These are phyloP conservation scores for Fragilaria radians DNA, from an alignment of 108 stramenopile genomes.

Conservation along the genomic window DNA sequence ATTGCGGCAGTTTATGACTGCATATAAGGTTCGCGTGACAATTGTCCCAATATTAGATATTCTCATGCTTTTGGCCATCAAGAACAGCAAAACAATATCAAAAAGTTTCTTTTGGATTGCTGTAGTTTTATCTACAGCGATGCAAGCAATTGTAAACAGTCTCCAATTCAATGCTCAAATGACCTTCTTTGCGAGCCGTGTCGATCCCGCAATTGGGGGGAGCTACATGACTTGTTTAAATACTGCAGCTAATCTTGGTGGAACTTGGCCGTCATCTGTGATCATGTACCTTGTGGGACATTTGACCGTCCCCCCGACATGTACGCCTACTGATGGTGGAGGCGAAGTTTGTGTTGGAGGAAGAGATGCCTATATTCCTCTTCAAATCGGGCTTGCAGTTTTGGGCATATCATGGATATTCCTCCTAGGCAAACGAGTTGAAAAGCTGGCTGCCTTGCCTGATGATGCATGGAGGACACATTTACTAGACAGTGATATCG, in stretches of 20 bases:
- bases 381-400: constrained; percentile 56
- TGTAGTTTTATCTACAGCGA: constrained; percentile 74
- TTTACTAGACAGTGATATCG: constrained; percentile 45
- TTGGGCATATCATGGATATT: constrained; percentile 71
- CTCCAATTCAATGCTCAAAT: constrained; percentile 97
- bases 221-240: constrained; percentile 99
- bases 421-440: constrained; percentile 49
- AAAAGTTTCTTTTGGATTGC: constrained; percentile 49
- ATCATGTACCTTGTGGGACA: constrained; percentile 76
- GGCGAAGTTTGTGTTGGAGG: constrained; percentile 46
- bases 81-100: no score
- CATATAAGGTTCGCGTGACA: constrained; percentile 79
- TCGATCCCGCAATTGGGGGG: constrained; percentile 97
- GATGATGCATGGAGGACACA: constrained; percentile 87
- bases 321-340: constrained; percentile 8
- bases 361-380: constrained; percentile 64
- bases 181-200: constrained; percentile 94
- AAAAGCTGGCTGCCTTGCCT: constrained; percentile 56
- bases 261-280: constrained; percentile 85
- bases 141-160: constrained; percentile 81
- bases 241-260: constrained; percentile 92
- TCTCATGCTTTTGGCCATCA: constrained; percentile 51
- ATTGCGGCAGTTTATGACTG: constrained; percentile 72
- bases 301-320: constrained; percentile 39
- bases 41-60: constrained; percentile 72